A percentile compares a stretch with the other conserved stretches of the same genome.
Conservation (phyloP, 148 eudicot species). For the Rhododendron molle region DNA sequence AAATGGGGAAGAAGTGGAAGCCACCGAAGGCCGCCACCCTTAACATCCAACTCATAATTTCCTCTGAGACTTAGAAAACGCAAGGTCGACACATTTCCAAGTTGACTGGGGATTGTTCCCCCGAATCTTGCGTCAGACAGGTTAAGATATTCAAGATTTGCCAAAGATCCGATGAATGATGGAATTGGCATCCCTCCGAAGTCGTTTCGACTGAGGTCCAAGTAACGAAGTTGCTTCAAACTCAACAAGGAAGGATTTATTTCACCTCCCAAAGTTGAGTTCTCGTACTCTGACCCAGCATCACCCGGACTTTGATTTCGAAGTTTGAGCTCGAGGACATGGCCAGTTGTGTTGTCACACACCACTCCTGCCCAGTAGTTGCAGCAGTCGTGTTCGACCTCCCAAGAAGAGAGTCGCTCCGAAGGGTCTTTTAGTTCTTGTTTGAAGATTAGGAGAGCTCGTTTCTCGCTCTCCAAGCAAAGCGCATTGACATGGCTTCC, state of each 20-base stretch:
- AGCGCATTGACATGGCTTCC: neutral
- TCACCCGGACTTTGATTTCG: neutral
- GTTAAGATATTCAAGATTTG: neutral
- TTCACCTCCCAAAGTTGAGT: neutral
- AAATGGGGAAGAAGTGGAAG: neutral
- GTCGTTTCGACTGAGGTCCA: conserved; percentile 12
- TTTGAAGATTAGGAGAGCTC: neutral
- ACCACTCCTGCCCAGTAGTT: conserved; percentile 6
- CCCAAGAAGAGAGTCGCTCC: neutral
- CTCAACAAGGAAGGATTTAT: neutral
- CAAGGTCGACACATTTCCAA: neutral
- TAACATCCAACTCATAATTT: neutral
- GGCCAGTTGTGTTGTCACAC: neutral
- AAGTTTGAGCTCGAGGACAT: neutral
- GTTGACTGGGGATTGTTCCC: neutral
- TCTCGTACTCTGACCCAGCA: neutral
- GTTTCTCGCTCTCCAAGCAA: neutral
- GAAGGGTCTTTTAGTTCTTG: neutral
- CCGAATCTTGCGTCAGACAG: neutral
- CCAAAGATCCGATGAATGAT: neutral
- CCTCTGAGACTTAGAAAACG: neutral
- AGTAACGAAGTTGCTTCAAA: conserved; percentile 1
- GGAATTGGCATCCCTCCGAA: conserved; percentile 1
- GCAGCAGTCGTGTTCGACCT: neutral
- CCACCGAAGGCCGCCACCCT: neutral